Base-by-base conservation (phyloP, 805 yeast species). In the Kregervanrija pseudodelftensis region DNA sequence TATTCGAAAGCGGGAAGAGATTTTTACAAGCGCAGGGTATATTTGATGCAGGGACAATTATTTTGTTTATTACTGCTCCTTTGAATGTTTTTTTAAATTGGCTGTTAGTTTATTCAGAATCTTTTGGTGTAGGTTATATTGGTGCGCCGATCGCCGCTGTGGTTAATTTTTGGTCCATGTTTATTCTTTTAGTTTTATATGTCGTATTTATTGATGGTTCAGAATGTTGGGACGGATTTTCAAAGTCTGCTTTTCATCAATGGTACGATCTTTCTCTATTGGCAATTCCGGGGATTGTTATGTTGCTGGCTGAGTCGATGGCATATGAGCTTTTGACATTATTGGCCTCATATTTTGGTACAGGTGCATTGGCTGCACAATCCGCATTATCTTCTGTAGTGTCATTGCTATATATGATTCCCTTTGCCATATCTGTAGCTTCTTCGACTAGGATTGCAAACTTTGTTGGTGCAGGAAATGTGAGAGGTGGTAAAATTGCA, bases 131-230 rank as follows among this genome's bases (percentile, higher is more conserved):
- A 12, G 93, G 90, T 1, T 84, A 77, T 56, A 57, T 79, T 32
- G 91, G 91, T 10, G 89, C 91, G 1, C 90, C 93, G 16, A 69
- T 82, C 22, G 78, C 89, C 5, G 83, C 85, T 5, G 83, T 78
- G 3, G 69, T 80, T 22, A 80, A 85, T 36, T 79, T 82, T 58
- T 83, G 87, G 80, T 56, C 79, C 43, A 81, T 84, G 87, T 76
- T 82, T 36, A 40, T 70, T 14, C 64, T 78, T 36, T 57, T 85
- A 49, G 58, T 80, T 28, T 48, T 68, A 2, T 86, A 85, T 56
- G 80, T 78, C 2, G 41, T 68, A 0, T 73, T 67, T 48, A 60
- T 82, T 34, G 86, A 83, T 53, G 91, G 90, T 1, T 63, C 61
- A 30, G 73, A 76, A 53, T 85, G 91, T 54, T 84, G 91, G 91